Conservation (phyloP, 129 eudicot species). For the Heracleum sosnowskyi region DNA sequence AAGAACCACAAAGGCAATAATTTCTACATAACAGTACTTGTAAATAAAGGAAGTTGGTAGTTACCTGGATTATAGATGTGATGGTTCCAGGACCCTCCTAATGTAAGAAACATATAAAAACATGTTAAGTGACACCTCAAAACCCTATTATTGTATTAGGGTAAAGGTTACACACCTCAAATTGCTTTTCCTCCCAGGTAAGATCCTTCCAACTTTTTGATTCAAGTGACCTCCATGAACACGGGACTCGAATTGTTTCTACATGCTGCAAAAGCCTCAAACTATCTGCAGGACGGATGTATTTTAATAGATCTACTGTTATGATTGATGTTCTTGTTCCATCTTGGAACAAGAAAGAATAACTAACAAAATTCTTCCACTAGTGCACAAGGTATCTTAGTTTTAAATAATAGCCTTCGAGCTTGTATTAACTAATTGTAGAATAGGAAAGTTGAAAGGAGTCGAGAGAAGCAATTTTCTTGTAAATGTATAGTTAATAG, state of each 20-base stretch:
- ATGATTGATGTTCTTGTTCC: neutral
- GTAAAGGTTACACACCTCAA: slow-evolving; percentile 39
- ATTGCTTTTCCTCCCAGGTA: slow-evolving; percentile 63
- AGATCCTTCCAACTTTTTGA: slow-evolving; percentile 64
- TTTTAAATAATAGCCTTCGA: neutral
- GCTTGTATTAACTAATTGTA: neutral
- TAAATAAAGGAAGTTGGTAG: neutral
- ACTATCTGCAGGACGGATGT: slow-evolving; percentile 44
- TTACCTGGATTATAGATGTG: slow-evolving; percentile 69
- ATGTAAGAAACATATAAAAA: slow-evolving; percentile 4
- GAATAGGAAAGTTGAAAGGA: neutral
- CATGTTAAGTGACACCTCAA: neutral
- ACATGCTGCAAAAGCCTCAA: slow-evolving; percentile 88
- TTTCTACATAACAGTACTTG: neutral
- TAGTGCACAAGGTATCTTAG: neutral
- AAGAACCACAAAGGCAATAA: neutral
- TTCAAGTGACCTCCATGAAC: slow-evolving; percentile 43
- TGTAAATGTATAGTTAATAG: neutral
- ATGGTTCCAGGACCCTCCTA: slow-evolving; percentile 69
- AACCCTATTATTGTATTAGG: neutral
- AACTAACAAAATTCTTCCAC: neutral
- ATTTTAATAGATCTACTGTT: neutral
- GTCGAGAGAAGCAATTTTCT: neutral
- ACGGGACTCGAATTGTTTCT: slow-evolving; percentile 64
- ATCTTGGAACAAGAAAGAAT: neutral